Base-by-base conservation (phyloP, 1,284 basidiomycete genomes). In the Gymnopus androsaceus region DNA sequence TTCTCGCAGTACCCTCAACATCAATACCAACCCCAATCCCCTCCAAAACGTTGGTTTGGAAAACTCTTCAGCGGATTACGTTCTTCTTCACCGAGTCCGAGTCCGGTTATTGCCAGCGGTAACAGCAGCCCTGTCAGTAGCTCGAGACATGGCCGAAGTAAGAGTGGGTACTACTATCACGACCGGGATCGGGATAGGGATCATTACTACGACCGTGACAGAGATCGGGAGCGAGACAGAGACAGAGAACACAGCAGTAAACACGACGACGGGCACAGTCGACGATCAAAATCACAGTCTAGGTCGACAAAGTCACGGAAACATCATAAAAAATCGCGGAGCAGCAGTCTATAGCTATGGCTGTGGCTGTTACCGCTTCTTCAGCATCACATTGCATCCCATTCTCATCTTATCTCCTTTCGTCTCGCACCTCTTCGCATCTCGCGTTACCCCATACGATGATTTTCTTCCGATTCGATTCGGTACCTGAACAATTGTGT, bases 31-130 rank as follows among this genome's bases (percentile, higher is more conserved):
- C 28, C 38, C 4, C 33, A 12, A 27, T 46, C 52, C 7, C 52
- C 52, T 46, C 45, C 46, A 25, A 55, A 55, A 30, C 9, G 33
- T 23, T 55, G 54, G 54, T 27, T 55, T 14, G 46, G 46, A 21
- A 48, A 49, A 23, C 28, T 55, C 28, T 50, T 55, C 19, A 48
- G 47, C 38, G 25, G 46, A 9, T 37, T 55, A 15, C 46, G 54
- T 15, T 44, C 38, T 17, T 41, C 54, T 19, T 37, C 47, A 5
- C 33, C 33, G 19, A 14, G 12, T 15, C 47, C 36, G 11, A 49
- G 37, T 31, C 54, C 54, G 9, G 23, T 25, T 5, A 25, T 19
- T 28, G 23, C 19, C 34, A 14, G n/a, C 34, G 38, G 47, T 2
- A 36, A 30, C 47, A 23, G 34, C 6, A 54, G 51, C 21, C 51